A percentile compares a stretch with the other conserved stretches of the same genome.
Evolutionary conservation across 2,329 filamentous ascomycete genomes (phyloP).

Genomic region (Calonectria montana): DNA sequence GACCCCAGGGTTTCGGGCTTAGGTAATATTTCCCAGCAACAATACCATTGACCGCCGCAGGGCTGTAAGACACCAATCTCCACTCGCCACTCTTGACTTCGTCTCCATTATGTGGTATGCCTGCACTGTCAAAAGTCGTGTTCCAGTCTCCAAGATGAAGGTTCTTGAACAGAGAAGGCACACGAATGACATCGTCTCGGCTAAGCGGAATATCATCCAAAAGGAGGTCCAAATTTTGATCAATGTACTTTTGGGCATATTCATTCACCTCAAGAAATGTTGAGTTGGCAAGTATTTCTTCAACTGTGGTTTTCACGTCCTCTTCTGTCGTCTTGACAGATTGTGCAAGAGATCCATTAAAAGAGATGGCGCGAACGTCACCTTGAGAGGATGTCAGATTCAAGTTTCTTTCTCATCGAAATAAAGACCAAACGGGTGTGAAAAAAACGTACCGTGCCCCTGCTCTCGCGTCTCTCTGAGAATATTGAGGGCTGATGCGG

Average conservation of each 20-base stretch:
- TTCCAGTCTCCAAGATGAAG: neutral
- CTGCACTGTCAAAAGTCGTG: neutral
- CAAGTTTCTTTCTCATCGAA: neutral
- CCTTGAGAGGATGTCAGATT: neutral
- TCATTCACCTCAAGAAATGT: neutral
- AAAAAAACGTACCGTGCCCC: conserved; percentile 38
- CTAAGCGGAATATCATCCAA: neutral
- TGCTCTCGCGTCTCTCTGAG: conserved; percentile 31
- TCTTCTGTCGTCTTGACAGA: conserved; percentile 10
- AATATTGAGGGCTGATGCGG: conserved; percentile 38
- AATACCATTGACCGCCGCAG: conserved; percentile 37
- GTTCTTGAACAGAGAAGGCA: neutral
- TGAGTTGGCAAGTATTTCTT: neutral
- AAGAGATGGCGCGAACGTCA: neutral
- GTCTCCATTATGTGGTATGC: neutral
- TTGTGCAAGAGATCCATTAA: conserved; percentile 9
- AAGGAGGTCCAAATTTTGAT: neutral
- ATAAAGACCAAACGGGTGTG: neutral
- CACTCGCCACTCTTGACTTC: conserved; percentile 5
- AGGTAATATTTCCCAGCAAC: conserved; percentile 37
- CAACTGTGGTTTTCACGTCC: conserved; percentile 20
- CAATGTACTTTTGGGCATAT: neutral
- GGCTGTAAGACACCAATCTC: conserved; percentile 29
- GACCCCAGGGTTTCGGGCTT: conserved; percentile 38
- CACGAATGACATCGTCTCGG: conserved; percentile 1